Evolutionary conservation across 2,329 filamentous ascomycete species (phyloP).

Genomic region (Fusarium irregulare): DNA sequence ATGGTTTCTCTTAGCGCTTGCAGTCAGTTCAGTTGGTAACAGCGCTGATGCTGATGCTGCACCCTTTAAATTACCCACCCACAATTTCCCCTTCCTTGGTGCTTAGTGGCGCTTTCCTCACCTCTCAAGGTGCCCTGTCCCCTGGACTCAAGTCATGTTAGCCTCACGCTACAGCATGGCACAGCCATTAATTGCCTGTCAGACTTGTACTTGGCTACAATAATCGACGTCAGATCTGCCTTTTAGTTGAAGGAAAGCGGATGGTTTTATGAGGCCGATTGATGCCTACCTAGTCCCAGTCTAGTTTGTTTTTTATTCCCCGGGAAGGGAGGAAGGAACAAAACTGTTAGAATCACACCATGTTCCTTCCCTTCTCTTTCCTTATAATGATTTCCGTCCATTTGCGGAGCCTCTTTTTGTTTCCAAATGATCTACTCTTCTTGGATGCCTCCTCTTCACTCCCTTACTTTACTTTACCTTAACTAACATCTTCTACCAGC

Average conservation of each 20-base stretch:
- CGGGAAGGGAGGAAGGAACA: background rate
- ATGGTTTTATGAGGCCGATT: constrained; percentile 38
- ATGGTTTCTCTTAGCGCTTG: constrained; percentile 21
- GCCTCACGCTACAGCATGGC: constrained; percentile 29
- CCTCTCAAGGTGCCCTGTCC: constrained; percentile 30
- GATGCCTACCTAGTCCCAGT: constrained; percentile 16
- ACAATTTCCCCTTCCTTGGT: constrained; percentile 43
- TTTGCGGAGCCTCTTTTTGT: constrained; percentile 4
- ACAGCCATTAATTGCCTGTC: constrained; percentile 34
- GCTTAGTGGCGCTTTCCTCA: constrained; percentile 30
- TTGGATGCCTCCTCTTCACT: background rate
- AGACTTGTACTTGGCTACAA: background rate
- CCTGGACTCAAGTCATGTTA: background rate
- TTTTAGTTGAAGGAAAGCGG: constrained; percentile 16
- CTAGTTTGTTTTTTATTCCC: constrained; percentile 18
- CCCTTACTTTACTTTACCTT: background rate
- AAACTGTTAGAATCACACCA: constrained; percentile 22
- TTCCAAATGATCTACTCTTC: constrained; percentile 9
- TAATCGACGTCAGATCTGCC: constrained; percentile 38
- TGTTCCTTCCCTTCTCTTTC: background rate
- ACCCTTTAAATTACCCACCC: constrained; percentile 44
- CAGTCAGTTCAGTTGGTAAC: background rate
- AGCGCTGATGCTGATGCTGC: background rate
- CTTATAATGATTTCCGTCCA: background rate
- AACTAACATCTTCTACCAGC: constrained; percentile 33